A percentile compares a stretch with the other conserved stretches of the same genome.
Evolutionary conservation across 306 rosid genomes (phyloP).

Genomic region (Delonix regia): DNA sequence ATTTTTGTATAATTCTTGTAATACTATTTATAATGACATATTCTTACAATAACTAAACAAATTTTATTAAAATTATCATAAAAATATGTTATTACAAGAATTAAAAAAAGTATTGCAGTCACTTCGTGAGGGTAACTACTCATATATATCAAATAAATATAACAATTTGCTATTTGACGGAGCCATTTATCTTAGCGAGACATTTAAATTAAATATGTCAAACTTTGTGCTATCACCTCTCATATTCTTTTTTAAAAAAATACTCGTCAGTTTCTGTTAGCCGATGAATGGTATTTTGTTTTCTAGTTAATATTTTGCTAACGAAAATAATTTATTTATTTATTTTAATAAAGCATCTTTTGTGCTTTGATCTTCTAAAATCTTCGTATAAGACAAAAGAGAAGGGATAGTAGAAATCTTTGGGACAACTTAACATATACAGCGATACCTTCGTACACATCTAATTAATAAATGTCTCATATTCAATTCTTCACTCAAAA

Average conservation of each 20-base stretch:
- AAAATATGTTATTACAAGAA: too few species aligned
- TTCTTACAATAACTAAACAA: too few species aligned
- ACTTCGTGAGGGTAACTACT: too few species aligned
- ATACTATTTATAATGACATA: too few species aligned
- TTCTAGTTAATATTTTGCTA: too few species aligned
- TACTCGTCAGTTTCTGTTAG: too few species aligned
- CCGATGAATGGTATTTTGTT: too few species aligned
- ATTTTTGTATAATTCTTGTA: too few species aligned
- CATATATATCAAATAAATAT: background rate
- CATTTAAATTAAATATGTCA: too few species aligned
- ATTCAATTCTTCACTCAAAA: slow-evolving; percentile 1
- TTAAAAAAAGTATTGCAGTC: too few species aligned
- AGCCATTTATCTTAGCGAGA: background rate
- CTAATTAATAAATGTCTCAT: background rate
- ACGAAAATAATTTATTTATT: too few species aligned
- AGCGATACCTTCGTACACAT: slow-evolving; percentile 14
- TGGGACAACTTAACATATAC: background rate
- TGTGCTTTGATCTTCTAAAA: background rate
- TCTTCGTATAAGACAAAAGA: background rate
- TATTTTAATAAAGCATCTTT: background rate
- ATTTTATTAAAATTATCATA: too few species aligned
- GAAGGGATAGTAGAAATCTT: background rate
- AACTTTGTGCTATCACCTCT: background rate
- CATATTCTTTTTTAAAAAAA: background rate
- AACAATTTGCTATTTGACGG: background rate